Conservation (phyloP, 2,329 filamentous ascomycete genomes). For the Ceratocystis alfenasii region DNA sequence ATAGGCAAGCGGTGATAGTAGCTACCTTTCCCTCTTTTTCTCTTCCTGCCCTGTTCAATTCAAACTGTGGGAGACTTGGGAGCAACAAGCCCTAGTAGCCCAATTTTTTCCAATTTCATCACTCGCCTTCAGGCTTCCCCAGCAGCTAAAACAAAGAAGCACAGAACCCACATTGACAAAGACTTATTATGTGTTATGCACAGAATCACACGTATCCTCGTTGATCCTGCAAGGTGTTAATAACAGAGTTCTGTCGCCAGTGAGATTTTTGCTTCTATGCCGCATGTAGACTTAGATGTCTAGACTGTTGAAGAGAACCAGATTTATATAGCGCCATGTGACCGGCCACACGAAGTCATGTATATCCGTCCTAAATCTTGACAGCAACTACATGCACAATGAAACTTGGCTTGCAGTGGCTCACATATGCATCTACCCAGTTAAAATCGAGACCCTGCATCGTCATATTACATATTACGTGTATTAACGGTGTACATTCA, state of each 20-base stretch:
- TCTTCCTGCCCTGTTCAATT: not conserved
- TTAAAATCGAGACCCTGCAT: not conserved
- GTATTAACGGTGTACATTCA: not conserved
- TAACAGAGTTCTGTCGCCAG: not conserved
- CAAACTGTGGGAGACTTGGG: not conserved
- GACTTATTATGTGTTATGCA: not conserved
- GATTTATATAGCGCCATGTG: no score
- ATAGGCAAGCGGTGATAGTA: not conserved
- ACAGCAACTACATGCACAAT: not conserved
- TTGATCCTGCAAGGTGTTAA: not conserved
- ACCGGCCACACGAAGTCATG: not conserved
- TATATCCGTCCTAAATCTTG: not conserved
- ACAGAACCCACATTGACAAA: not conserved
- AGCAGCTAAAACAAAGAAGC: not conserved
- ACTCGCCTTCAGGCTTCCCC: not conserved
- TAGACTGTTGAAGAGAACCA: not conserved
- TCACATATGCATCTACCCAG: not conserved
- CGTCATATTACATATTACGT: not conserved
- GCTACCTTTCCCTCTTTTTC: not conserved
- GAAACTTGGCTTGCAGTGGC: not conserved
- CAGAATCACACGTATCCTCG: not conserved
- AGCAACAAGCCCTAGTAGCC: not conserved
- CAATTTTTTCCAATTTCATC: not conserved
- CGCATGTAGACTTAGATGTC: not conserved
- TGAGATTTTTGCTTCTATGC: not conserved